Evolutionary conservation across 2,329 filamentous ascomycete genomes (phyloP).

Genomic region (Nemania sp.): DNA sequence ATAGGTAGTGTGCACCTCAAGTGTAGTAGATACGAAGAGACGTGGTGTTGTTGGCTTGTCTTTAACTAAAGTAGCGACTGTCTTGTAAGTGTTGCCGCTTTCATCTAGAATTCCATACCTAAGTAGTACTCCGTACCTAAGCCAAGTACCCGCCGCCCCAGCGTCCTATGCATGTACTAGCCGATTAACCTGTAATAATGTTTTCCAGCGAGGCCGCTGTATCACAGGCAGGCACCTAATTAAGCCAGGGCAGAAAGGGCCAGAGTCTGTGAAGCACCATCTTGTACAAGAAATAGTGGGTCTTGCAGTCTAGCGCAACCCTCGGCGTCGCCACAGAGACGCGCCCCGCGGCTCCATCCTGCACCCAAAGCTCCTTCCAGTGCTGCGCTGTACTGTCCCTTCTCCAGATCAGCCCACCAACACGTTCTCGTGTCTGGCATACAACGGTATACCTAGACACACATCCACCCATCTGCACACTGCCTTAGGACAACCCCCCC

Average conservation of each 20-base stretch:
- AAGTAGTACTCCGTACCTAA: too few species aligned
- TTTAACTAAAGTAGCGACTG: too few species aligned
- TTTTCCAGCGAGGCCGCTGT: constrained; percentile 23
- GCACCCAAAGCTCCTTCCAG: constrained; percentile 32
- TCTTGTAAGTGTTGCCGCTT: not conserved
- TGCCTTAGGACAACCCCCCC: constrained; percentile 19
- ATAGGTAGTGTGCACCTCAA: too few species aligned
- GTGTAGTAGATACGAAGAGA: too few species aligned
- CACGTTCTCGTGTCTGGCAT: constrained; percentile 19
- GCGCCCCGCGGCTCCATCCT: constrained; percentile 24
- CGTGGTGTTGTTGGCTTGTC: too few species aligned
- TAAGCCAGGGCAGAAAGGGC: too few species aligned
- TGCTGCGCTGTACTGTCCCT: constrained; percentile 7
- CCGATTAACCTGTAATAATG: constrained; percentile 35
- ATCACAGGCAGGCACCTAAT: too few species aligned
- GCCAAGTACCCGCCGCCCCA: not conserved
- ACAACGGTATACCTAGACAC: constrained; percentile 20
- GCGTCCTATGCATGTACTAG: not conserved
- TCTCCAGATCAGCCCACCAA: constrained; percentile 14
- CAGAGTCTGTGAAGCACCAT: too few species aligned
- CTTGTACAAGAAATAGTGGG: too few species aligned
- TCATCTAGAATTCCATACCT: not conserved
- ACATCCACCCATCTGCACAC: constrained; percentile 21
- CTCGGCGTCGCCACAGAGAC: constrained; percentile 36
- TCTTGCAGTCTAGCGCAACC: constrained; percentile 41